Evolutionary conservation across 1,139 yeast species (phyloP).

Genomic region (Pichia sp.): DNA sequence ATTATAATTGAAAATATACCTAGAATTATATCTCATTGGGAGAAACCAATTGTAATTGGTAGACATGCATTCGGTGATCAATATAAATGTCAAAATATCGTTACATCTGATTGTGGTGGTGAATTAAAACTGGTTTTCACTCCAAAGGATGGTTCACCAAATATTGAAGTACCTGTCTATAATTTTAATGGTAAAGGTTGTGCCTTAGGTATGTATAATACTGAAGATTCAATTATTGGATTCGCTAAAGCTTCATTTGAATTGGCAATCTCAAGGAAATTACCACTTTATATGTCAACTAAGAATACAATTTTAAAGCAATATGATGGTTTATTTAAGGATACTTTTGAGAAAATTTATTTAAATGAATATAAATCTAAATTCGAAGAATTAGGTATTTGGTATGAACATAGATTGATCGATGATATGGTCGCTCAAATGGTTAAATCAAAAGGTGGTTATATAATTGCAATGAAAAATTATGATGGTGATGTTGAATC

Average conservation of each 20-base stretch:
- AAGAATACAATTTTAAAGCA: constrained; percentile 76
- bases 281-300: constrained; percentile 66
- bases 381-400: constrained; percentile 61
- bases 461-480: constrained; percentile 74
- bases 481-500: constrained; percentile 85
- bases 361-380: constrained; percentile 47
- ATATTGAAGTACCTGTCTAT: constrained; percentile 41
- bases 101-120: constrained; percentile 68
- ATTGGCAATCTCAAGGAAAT: constrained; percentile 57
- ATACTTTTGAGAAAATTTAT: constrained; percentile 63
- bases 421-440: constrained; percentile 89
- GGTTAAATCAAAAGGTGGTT: constrained; percentile 81
- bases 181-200: constrained; percentile 63
- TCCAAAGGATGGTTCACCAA: constrained; percentile 55
- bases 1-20: constrained; percentile 67
- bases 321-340: constrained; percentile 78
- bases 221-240: constrained; percentile 70
- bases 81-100: constrained; percentile 71
- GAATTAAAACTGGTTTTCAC: constrained; percentile 58
- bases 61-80: constrained; percentile 86
- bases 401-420: constrained; percentile 76
- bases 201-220: constrained; percentile 76
- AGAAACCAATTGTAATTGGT: constrained; percentile 74
- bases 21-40: constrained; percentile 71
- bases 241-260: constrained; percentile 77